phyloP scores from a whole-genome alignment of 441 rosid genomes.

The Pelargonium cotyledonis region DNA sequence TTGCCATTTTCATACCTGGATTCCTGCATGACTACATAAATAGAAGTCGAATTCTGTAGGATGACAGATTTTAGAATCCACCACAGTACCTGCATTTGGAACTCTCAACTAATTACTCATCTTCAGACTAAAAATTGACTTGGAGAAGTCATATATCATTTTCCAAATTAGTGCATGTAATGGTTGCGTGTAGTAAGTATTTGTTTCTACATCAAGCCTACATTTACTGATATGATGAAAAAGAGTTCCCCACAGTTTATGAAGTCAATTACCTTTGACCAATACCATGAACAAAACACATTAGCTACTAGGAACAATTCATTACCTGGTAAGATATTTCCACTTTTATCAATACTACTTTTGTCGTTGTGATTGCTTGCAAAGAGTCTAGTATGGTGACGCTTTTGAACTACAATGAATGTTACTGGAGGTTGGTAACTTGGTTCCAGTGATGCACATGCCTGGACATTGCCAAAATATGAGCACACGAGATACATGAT shows the following conservation, averaged over 20 bases:
- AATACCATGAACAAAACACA: background rate
- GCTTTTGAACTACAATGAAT: conserved; percentile 72
- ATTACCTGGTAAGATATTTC: conserved; percentile 31
- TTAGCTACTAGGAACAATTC: background rate
- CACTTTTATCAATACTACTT: conserved; percentile 42
- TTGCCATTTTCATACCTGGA: conserved; percentile 48
- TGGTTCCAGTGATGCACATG: conserved; percentile 55
- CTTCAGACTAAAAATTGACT: background rate
- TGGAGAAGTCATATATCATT: background rate
- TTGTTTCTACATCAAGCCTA: background rate
- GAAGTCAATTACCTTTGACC: background rate
- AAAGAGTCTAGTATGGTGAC: conserved; percentile 77
- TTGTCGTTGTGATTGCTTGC: conserved; percentile 29
- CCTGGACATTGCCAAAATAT: conserved; percentile 32
- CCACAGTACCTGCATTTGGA: conserved; percentile 66
- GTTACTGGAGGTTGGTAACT: conserved; percentile 62
- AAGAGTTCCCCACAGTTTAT: background rate
- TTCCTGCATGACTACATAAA: conserved; percentile 97
- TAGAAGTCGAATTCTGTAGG: conserved; percentile 96
- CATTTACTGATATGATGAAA: background rate
- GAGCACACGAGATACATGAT: background rate
- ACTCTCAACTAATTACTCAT: background rate
- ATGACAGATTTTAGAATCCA: conserved; percentile 91
- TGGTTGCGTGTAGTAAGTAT: background rate
- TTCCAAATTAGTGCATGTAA: background rate